Base-by-base conservation (phyloP, 2,329 filamentous ascomycete species). In the Aspergillaceae sp. region DNA sequence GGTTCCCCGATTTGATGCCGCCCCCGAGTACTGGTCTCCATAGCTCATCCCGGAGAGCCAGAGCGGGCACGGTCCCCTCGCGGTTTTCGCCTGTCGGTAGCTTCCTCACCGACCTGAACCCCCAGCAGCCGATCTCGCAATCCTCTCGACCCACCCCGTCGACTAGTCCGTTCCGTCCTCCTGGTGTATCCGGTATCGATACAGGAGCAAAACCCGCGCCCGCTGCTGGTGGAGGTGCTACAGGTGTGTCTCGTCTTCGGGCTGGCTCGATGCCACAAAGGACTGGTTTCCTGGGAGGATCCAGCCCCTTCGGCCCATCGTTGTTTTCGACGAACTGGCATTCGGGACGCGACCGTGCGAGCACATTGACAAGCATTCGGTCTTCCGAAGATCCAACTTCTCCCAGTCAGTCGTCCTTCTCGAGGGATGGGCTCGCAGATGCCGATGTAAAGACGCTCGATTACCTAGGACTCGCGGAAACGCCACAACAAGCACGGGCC, bases 11-110 rank as follows among this genome's bases (percentile, higher is more conserved):
- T 67, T 88, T 95, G 64, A 79, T 85, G 57, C 76, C 86, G 37
- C 78, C 85, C 37, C 77, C 83, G 6, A 78, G 84, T 53, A 78
- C 83, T 53, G 77, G 74, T 48, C 64, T 84, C 50, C 81, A 84
- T 56, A 70, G 73, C 46, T 77, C 85, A 58, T 79, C 82, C 41
- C 82, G 92, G 54, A 83, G 92, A 63, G 85, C 88, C 56, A 82
- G 92, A 65, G 92, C 92, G 50, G 92, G 92, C 55, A 98, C 92
- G 3, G 83, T 98, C n/a, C 92, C 92, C 26, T 97, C 92, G 40
- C 80, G 91, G 52, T 94, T 98, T 64, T 89, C 90, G 29, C 85
- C 87, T 10, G 84, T 85, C 28, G 82, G 82, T 44, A 77, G 79
- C 4, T 74, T 79, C 47, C 83, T 77, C 59, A 72, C 72, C 40